Percentiles rank a stretch among this genome's conserved stretches.
Conservation (phyloP, 176 grass and related monocot species). For the Otatea glauca region DNA sequence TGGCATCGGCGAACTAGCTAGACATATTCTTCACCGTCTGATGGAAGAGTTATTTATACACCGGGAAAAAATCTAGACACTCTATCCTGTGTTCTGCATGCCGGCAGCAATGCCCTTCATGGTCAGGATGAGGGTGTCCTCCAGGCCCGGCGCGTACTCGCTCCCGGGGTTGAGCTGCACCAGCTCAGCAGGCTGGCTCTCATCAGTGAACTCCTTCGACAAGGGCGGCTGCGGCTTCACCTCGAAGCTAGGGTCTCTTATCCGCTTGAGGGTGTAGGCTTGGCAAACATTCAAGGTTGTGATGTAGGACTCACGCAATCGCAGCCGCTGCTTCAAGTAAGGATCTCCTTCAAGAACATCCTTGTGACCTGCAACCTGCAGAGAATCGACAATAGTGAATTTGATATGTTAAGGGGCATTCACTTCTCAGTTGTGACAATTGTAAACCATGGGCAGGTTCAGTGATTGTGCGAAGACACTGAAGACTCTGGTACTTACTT, state of each 20-base stretch:
- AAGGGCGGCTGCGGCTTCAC: conserved; percentile 58
- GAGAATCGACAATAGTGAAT: conserved; percentile 18
- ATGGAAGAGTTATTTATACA: conserved; percentile 39
- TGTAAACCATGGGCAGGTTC: not conserved
- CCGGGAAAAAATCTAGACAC: not conserved
- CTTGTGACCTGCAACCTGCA: conserved; percentile 82
- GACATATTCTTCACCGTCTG: conserved; percentile 35
- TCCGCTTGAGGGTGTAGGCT: conserved; percentile 88
- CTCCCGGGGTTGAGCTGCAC: conserved; percentile 70
- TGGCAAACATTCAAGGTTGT: conserved; percentile 90
- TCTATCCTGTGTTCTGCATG: conserved; percentile 89
- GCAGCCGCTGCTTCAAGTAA: conserved; percentile 75
- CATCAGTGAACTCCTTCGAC: conserved; percentile 56
- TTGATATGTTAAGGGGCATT: not conserved
- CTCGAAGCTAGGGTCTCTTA: conserved; percentile 70
- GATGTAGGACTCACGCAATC: conserved; percentile 80
- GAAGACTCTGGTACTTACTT: not conserved
- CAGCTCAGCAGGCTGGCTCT: conserved; percentile 47
- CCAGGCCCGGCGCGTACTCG: conserved; percentile 80
- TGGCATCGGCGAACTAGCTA: conserved; percentile 43
- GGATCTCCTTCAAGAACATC: conserved; percentile 80
- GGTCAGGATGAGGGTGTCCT: conserved; percentile 88
- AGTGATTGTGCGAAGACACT: not conserved
- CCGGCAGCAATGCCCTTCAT: conserved; percentile 94
- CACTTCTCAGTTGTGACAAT: not conserved